phyloP scores from a whole-genome alignment of 1,139 yeast species.

The Chernovozyma sophiae-reginae region DNA sequence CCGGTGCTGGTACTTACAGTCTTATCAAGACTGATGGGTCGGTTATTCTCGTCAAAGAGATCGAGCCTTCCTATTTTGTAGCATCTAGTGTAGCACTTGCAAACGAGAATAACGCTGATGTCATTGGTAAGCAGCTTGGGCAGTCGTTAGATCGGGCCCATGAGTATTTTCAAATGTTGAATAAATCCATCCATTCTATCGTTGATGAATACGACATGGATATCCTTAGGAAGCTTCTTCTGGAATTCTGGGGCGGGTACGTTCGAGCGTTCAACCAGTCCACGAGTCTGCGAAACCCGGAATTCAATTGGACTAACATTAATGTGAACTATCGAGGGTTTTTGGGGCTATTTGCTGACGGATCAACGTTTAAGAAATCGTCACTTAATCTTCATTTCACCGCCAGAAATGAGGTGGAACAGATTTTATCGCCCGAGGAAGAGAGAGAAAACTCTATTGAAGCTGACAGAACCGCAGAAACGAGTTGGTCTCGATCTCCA shows the following conservation, averaged over 20 bases:
- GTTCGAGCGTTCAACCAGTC: conserved; percentile 9
- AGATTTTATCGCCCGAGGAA: conserved; percentile 8
- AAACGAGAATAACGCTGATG: conserved; percentile 16
- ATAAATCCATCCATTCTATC: conserved; percentile 22
- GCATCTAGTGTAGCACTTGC: conserved; percentile 24
- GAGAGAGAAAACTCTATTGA: neutral
- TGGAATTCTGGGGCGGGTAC: conserved; percentile 30
- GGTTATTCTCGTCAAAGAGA: conserved; percentile 21
- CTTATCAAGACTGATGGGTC: conserved; percentile 26
- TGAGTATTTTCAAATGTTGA: conserved; percentile 23
- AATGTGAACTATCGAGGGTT: conserved; percentile 34
- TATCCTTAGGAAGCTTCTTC: conserved; percentile 15
- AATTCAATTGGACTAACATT: conserved; percentile 34
- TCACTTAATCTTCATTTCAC: conserved; percentile 20
- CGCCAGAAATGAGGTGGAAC: conserved; percentile 18
- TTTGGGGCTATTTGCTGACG: conserved; percentile 25
- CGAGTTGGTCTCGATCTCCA: conserved; percentile 11
- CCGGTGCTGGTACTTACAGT: conserved; percentile 2
- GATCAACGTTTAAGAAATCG: conserved; percentile 19
- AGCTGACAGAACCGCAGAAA: neutral
- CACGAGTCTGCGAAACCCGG: conserved; percentile 6
- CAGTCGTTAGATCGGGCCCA: conserved; percentile 22
- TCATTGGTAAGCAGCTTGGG: conserved; percentile 26
- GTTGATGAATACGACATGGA: conserved; percentile 14
- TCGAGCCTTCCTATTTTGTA: conserved; percentile 25